These are phyloP conservation scores for Holtermanniella nyarrowii DNA, from an alignment of 768 basidiomycete species.

Conservation along the genomic window DNA sequence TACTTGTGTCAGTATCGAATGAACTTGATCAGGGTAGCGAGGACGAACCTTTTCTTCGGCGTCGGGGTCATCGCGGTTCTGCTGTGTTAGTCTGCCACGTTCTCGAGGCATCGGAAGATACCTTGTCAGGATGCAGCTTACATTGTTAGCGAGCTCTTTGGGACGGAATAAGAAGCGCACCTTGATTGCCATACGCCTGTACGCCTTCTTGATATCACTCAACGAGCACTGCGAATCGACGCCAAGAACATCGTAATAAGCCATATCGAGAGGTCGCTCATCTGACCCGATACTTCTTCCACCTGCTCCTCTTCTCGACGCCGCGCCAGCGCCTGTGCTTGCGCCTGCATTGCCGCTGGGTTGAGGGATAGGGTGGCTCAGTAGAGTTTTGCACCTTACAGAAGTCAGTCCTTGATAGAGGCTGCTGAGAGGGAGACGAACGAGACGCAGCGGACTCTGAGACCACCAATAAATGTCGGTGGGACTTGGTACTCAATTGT, in stretches of 20 bases:
- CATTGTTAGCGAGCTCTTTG: neutral
- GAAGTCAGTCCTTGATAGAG: neutral
- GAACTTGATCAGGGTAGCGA: neutral
- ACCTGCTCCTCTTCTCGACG: constrained; percentile 1
- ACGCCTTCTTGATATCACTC: constrained; percentile 40
- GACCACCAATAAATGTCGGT: constrained; percentile 34
- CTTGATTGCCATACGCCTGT: constrained; percentile 39
- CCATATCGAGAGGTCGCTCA: constrained; percentile 37
- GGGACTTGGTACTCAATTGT: constrained; percentile 36
- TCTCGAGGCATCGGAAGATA: neutral
- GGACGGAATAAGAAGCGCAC: constrained; percentile 5
- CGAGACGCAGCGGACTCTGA: constrained; percentile 31
- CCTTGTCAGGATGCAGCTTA: constrained; percentile 37
- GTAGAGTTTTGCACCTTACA: constrained; percentile 27
- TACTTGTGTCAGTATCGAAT: constrained; percentile 4
- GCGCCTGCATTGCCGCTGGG: constrained; percentile 14
- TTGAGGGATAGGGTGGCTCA: constrained; percentile 33
- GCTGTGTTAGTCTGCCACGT: neutral
- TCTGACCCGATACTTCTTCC: constrained; percentile 31
- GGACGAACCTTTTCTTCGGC: constrained; percentile 39
- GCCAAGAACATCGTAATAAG: constrained; percentile 39
- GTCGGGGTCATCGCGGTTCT: constrained; percentile 39
- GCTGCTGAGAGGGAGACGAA: constrained; percentile 9
- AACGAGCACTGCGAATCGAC: constrained; percentile 33
- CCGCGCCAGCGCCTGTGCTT: constrained; percentile 2